Evolutionary conservation across 2,329 filamentous ascomycete species (phyloP).

Genomic region (Hypoxylon sp.): DNA sequence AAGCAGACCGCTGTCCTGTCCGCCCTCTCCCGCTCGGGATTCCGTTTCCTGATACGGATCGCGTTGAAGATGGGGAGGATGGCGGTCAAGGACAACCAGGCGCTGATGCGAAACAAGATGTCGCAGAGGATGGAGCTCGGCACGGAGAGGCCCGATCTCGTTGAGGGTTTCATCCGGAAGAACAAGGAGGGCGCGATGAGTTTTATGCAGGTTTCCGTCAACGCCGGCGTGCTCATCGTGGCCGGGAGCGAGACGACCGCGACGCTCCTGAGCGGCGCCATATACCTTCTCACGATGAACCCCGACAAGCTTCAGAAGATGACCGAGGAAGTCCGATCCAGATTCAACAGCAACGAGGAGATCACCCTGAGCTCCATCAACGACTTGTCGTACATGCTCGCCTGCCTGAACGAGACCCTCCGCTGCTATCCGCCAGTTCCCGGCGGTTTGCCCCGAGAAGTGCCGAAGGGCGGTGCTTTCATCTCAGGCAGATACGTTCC

Average conservation of each 20-base stretch:
- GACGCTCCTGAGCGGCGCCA: conserved; percentile 27
- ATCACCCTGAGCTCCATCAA: conserved; percentile 47
- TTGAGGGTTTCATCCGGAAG: conserved; percentile 38
- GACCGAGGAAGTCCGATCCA: conserved; percentile 49
- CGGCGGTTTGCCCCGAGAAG: conserved; percentile 25
- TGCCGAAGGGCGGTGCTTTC: conserved; percentile 28
- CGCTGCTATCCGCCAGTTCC: conserved; percentile 50
- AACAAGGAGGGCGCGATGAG: conserved; percentile 32
- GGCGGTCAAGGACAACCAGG: conserved; percentile 20
- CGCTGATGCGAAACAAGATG: conserved; percentile 22
- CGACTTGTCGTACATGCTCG: conserved; percentile 49
- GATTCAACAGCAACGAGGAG: conserved; percentile 48
- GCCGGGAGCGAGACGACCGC: conserved; percentile 36
- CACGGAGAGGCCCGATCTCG: conserved; percentile 39
- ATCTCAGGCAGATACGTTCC: conserved; percentile 32
- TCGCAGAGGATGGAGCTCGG: conserved; percentile 33
- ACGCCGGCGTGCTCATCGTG: conserved; percentile 21
- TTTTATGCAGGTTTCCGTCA: conserved; percentile 16
- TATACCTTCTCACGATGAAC: conserved; percentile 49
- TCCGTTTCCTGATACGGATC: background rate
- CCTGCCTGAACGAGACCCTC: conserved; percentile 51
- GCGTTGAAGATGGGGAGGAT: conserved; percentile 1
- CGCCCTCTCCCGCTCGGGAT: conserved; percentile 4
- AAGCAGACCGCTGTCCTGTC: conserved; percentile 5
- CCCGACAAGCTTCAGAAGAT: conserved; percentile 45